Evolutionary conservation across 805 yeast genomes (phyloP).

Genomic region (Komagataella pastoris): DNA sequence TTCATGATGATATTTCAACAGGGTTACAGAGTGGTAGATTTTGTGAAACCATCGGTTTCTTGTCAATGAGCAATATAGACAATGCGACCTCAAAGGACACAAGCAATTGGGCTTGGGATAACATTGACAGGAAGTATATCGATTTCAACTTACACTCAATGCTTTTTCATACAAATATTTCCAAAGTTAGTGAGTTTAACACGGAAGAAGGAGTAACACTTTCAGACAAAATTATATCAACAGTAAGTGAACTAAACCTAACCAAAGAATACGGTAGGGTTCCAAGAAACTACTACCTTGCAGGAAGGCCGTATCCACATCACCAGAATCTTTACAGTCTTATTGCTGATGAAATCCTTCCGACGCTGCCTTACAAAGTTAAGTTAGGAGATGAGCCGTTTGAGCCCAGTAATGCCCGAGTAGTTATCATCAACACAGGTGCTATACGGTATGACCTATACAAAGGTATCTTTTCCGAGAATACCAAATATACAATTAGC

Average conservation of each 20-base stretch:
- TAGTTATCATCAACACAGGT: slow-evolving; percentile 73
- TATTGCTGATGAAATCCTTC: slow-evolving; percentile 43
- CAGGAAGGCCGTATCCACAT: slow-evolving; percentile 51
- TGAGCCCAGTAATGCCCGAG: slow-evolving; percentile 22
- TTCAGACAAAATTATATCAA: slow-evolving; percentile 25
- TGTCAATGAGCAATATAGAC: slow-evolving; percentile 33
- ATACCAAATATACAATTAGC: slow-evolving; percentile 69
- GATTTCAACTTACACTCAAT: slow-evolving; percentile 74
- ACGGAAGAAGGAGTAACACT: slow-evolving; percentile 42
- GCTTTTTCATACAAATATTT: slow-evolving; percentile 37
- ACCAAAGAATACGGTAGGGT: slow-evolving; percentile 51
- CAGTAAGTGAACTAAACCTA: slow-evolving; percentile 37
- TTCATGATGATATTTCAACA: slow-evolving; percentile 51
- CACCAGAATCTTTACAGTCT: slow-evolving; percentile 45
- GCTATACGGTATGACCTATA: slow-evolving; percentile 78
- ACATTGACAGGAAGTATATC: slow-evolving; percentile 51
- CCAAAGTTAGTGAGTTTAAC: slow-evolving; percentile 22
- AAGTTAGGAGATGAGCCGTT: background rate
- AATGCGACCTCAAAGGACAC: background rate
- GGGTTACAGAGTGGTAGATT: slow-evolving; percentile 90
- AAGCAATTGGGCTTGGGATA: slow-evolving; percentile 5
- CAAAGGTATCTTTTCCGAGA: slow-evolving; percentile 72
- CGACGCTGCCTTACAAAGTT: slow-evolving; percentile 7
- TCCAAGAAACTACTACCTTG: slow-evolving; percentile 51
- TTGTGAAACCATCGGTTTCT: slow-evolving; percentile 88